Evolutionary conservation across 805 yeast species (phyloP).

Genomic region (Candida boidinii): DNA sequence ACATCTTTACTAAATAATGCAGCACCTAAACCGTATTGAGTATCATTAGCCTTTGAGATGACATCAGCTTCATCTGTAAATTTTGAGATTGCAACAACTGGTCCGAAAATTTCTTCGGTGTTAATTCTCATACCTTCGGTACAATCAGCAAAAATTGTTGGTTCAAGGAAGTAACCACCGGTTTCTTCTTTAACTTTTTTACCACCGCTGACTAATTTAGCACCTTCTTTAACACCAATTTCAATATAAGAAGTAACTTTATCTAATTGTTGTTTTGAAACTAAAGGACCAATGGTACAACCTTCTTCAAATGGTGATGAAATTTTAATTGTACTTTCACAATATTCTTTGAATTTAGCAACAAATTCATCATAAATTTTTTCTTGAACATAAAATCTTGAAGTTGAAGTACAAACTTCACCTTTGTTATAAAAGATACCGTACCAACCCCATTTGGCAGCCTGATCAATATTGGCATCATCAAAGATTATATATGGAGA

Average conservation of each 20-base stretch:
- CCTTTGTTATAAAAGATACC: conserved; percentile 41
- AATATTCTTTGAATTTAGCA: conserved; percentile 27
- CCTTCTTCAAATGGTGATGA: conserved; percentile 63
- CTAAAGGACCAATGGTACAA: conserved; percentile 68
- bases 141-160: conserved; percentile 67
- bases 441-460: conserved; percentile 39
- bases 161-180: conserved; percentile 62
- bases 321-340: conserved; percentile 38
- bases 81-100: conserved; percentile 63
- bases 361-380: conserved; percentile 32
- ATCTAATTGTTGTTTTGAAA: conserved; percentile 55
- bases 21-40: conserved; percentile 72
- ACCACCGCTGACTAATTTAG: conserved; percentile 62
- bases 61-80: conserved; percentile 62
- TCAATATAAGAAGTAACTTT: conserved; percentile 62
- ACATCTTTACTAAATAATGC: conserved; percentile 63
- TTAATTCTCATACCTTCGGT: conserved; percentile 55
- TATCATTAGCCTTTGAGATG: conserved; percentile 53
- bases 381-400: conserved; percentile 36
- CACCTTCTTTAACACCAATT: conserved; percentile 63
- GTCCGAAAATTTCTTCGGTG: conserved; percentile 74
- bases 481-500: conserved; percentile 44
- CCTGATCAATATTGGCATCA: conserved; percentile 46
- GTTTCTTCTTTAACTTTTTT: conserved; percentile 37
- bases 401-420: conserved; percentile 39